phyloP scores from a whole-genome alignment of 139 green algal genomes.

The Spirogloea muscicola region DNA sequence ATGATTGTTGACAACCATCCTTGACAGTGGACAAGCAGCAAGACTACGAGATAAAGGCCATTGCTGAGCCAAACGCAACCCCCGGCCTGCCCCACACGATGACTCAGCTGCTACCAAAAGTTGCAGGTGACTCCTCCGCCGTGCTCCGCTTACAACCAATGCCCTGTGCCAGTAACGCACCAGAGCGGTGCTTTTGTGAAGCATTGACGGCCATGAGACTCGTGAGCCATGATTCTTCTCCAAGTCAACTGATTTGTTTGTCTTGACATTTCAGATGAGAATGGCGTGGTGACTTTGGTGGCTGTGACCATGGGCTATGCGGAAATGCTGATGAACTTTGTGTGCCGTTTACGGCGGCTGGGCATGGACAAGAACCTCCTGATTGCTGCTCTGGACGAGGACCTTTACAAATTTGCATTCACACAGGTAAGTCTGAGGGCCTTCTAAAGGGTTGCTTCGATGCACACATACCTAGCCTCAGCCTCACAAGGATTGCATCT shows the following conservation, averaged over 20 bases:
- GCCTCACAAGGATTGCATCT: too few relatives aligned
- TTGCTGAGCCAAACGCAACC: constrained; percentile 1
- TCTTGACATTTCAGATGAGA: too few relatives aligned
- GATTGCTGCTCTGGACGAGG: constrained; percentile 22
- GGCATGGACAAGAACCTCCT: constrained; percentile 25
- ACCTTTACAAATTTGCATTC: constrained; percentile 31
- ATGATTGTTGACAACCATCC: too few relatives aligned
- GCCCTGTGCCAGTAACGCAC: too few relatives aligned
- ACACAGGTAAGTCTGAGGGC: too few relatives aligned
- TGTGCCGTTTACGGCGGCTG: constrained; percentile 17
- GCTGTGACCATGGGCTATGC: constrained; percentile 20
- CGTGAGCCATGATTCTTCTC: too few relatives aligned
- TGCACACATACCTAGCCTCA: too few relatives aligned
- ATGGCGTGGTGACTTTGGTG: constrained; percentile 29
- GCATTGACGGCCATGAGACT: too few relatives aligned
- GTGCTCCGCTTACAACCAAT: too few relatives aligned
- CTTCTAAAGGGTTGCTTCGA: too few relatives aligned
- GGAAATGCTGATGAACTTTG: constrained; percentile 43
- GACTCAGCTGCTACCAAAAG: background rate
- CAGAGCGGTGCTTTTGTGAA: too few relatives aligned
- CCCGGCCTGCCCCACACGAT: constrained; percentile 14
- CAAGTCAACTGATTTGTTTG: too few relatives aligned
- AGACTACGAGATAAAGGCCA: background rate
- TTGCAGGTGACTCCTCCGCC: background rate
- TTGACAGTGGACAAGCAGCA: constrained; percentile 14